Evolutionary conservation across 176 grass and related monocot species (phyloP).

Genomic region (Ensete ventricosum): DNA sequence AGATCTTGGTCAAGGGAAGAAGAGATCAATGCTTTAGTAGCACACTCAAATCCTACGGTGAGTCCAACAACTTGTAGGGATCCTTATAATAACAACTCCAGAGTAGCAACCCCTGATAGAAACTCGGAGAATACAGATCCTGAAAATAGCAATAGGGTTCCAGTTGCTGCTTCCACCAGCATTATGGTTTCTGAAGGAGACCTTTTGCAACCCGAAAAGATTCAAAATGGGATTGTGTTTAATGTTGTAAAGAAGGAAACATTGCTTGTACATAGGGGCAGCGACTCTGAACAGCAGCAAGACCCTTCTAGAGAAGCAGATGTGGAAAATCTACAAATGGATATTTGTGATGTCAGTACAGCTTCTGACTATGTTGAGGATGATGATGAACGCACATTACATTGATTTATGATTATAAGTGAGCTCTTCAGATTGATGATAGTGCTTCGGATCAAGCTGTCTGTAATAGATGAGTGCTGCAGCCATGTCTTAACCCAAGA

Average conservation of each 20-base stretch:
- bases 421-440: background rate
- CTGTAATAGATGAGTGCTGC: too few species aligned
- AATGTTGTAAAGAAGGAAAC: conserved; percentile 77
- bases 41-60: conserved; percentile 27
- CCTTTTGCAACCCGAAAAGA: conserved; percentile 81
- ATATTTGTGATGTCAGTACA: conserved; percentile 39
- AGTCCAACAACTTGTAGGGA: conserved; percentile 32
- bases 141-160: conserved; percentile 25
- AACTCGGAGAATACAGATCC: conserved; percentile 41
- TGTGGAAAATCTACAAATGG: conserved; percentile 56
- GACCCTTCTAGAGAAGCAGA: conserved; percentile 38
- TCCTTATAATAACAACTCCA: conserved; percentile 10
- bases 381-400: conserved; percentile 4
- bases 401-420: background rate
- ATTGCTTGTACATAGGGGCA: conserved; percentile 29
- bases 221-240: conserved; percentile 81
- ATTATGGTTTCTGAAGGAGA: conserved; percentile 88
- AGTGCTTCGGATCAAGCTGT: too few species aligned
- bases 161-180: conserved; percentile 34
- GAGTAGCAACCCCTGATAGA: conserved; percentile 34
- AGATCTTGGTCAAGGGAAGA: conserved; percentile 29
- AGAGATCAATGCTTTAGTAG: conserved; percentile 22
- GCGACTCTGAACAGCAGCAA: conserved; percentile 25
- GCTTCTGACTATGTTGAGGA: conserved; percentile 28
- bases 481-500: too few species aligned